Evolutionary conservation across 768 basidiomycete species (phyloP).

Genomic region (Omphalotus guepiniiformis): DNA sequence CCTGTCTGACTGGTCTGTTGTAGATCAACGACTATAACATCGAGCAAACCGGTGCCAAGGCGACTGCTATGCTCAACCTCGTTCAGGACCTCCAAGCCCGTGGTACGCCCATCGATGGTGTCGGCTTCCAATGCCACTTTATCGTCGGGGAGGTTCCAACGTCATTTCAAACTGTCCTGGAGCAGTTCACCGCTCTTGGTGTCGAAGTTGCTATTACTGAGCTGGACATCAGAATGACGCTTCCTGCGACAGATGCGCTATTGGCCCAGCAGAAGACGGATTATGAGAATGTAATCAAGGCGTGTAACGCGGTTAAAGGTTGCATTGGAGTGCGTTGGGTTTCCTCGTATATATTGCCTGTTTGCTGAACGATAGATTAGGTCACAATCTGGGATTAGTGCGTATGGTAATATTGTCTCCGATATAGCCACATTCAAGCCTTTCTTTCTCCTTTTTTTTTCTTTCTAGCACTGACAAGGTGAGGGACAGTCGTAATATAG

Average conservation of each 20-base stretch:
- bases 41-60: conserved; percentile 44
- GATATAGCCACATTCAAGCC: no score
- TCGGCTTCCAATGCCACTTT: conserved; percentile 59
- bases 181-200: conserved; percentile 53
- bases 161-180: conserved; percentile 34
- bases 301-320: conserved; percentile 41
- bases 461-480: conserved; percentile 32
- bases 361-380: background rate
- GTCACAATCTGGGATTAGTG: conserved; percentile 38
- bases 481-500: background rate
- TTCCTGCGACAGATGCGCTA: conserved; percentile 45
- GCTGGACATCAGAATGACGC: conserved; percentile 58
- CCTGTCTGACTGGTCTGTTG: background rate
- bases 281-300: conserved; percentile 51
- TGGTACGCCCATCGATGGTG: conserved; percentile 53
- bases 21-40: conserved; percentile 26
- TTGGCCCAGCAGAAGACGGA: conserved; percentile 54
- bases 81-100: conserved; percentile 41
- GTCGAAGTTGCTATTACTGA: conserved; percentile 69
- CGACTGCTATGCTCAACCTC: conserved; percentile 53
- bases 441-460: background rate
- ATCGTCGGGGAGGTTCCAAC: conserved; percentile 53
- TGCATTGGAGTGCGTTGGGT: conserved; percentile 31
- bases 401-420: no score
- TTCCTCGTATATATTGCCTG: background rate